Evolutionary conservation across 805 yeast genomes (phyloP).

Genomic region (Metschnikowia continentalis): DNA sequence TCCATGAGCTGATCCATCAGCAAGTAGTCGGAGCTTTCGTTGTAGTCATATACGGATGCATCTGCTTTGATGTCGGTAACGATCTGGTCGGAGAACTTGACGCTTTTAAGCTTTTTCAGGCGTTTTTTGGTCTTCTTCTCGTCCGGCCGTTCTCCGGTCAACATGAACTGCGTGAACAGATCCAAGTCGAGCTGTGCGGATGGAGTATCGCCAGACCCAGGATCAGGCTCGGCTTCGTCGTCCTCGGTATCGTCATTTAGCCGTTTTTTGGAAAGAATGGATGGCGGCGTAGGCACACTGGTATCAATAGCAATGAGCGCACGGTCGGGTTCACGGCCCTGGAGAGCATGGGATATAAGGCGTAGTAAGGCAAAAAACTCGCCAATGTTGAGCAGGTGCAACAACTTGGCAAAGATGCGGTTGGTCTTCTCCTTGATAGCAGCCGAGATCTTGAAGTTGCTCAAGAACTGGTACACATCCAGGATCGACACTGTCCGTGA

Average conservation of each 20-base stretch:
- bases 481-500: slow-evolving; percentile 61
- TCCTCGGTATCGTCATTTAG: slow-evolving; percentile 41
- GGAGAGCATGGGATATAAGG: slow-evolving; percentile 67
- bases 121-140: slow-evolving; percentile 38
- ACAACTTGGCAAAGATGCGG: slow-evolving; percentile 47
- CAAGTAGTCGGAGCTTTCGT: slow-evolving; percentile 48
- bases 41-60: slow-evolving; percentile 12
- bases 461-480: slow-evolving; percentile 76
- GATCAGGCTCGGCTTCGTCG: slow-evolving; percentile 13
- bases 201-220: slow-evolving; percentile 11
- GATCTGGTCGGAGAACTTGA: slow-evolving; percentile 68
- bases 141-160: slow-evolving; percentile 73
- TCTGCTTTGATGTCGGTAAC: slow-evolving; percentile 41
- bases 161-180: slow-evolving; percentile 74
- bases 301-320: slow-evolving; percentile 51
- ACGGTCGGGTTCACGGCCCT: slow-evolving; percentile 51
- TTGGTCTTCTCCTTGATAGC: slow-evolving; percentile 47
- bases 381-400: slow-evolving; percentile 70
- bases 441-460: slow-evolving; percentile 65
- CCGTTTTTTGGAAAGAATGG: slow-evolving; percentile 65
- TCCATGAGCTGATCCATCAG: slow-evolving; percentile 69
- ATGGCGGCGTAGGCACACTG: slow-evolving; percentile 72
- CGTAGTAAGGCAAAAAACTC: slow-evolving; percentile 87
- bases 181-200: slow-evolving; percentile 64
- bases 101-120: slow-evolving; percentile 51